Percentiles rank a stretch among this genome's conserved stretches.
Evolutionary conservation across 805 yeast genomes (phyloP).

Genomic region (Limtongozyma cylindracea): DNA sequence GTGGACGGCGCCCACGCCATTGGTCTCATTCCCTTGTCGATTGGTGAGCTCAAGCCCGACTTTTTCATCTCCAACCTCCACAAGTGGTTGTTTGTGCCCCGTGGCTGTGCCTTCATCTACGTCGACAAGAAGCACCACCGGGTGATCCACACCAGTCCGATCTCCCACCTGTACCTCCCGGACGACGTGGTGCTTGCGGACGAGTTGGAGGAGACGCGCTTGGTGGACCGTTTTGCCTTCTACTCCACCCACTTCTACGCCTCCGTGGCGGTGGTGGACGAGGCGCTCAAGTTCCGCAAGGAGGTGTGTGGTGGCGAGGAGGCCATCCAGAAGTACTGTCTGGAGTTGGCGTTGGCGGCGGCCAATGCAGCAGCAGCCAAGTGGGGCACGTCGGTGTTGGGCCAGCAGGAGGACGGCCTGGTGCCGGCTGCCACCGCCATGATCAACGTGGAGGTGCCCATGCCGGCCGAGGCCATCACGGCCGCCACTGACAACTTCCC

Average conservation of each 20-base stretch:
- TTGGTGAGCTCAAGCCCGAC: conserved; percentile 22
- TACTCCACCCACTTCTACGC: conserved; percentile 25
- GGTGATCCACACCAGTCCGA: conserved; percentile 26
- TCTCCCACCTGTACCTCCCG: conserved; percentile 17
- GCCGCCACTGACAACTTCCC: conserved; percentile 1
- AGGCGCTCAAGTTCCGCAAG: conserved; percentile 26
- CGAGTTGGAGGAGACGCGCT: conserved; percentile 5
- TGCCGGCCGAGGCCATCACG: conserved; percentile 1
- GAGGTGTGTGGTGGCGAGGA: conserved; percentile 36
- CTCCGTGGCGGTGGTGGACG: conserved; percentile 12
- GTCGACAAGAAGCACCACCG: conserved; percentile 24
- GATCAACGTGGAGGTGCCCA: conserved; percentile 17
- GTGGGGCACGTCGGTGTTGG: conserved; percentile 12
- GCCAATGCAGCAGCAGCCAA: conserved; percentile 11
- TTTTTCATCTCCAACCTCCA: conserved; percentile 38
- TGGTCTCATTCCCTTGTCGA: conserved; percentile 22
- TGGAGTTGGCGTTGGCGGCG: conserved; percentile 16
- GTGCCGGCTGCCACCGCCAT: conserved; percentile 16
- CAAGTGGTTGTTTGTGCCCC: conserved; percentile 41
- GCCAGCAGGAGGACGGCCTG: conserved; percentile 9
- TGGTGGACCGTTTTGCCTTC: conserved; percentile 20
- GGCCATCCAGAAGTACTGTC: conserved; percentile 20
- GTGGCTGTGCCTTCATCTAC: conserved; percentile 32
- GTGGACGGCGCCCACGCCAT: conserved; percentile 56
- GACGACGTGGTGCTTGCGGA: conserved; percentile 5